Evolutionary conservation across 78 protist species (phyloP), one percentile per base, ranked within the genome.

Genomic region (Dictyostelium intermedium): DNA sequence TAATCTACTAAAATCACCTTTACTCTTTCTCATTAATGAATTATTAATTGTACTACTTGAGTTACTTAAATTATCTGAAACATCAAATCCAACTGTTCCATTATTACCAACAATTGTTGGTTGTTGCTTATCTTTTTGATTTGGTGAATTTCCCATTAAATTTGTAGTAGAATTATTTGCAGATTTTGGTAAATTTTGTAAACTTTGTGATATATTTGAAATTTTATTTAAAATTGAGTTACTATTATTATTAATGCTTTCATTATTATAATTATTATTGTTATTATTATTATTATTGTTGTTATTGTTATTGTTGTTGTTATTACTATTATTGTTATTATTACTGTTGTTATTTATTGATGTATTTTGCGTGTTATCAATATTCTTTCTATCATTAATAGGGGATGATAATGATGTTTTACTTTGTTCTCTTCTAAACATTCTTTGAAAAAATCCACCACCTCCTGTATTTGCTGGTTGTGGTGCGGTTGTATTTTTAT

Each of bases 401-500:
- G 84, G 63, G 20, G 45, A 16, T 10, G 1, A 1, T 34, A 66
- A 18, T 39, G 61, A 6, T 39, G 87, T 66, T 69, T 83, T 83
- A 60, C 77, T 60, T 18, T 10, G 20, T 37, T 83, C 91, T 32
- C 91, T 84, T 70, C 82, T 84, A 45, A 84, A 84, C 27, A 84
- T 84, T 84, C 91, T 84, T 45, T 66, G 30, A 25, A 84, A 45
- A 34, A 84, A 84, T 14, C 47, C 34, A 78, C 70, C 81, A 1
- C 25, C 37, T 7, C 34, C 39, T 72, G 61, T 50, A 16, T 50
- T 50, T 25, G 47, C 32, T 25, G 80, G 11, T 25, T 25, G 34
- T 66, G 27, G 74, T 66, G 27, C 11, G 0, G 7, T 27, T 7
- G 20, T 73, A 8, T 1, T 50, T 76, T 76, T 30, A 34, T 18